Base-by-base conservation (phyloP, 805 yeast genomes). In the Dipodascus albidus region DNA sequence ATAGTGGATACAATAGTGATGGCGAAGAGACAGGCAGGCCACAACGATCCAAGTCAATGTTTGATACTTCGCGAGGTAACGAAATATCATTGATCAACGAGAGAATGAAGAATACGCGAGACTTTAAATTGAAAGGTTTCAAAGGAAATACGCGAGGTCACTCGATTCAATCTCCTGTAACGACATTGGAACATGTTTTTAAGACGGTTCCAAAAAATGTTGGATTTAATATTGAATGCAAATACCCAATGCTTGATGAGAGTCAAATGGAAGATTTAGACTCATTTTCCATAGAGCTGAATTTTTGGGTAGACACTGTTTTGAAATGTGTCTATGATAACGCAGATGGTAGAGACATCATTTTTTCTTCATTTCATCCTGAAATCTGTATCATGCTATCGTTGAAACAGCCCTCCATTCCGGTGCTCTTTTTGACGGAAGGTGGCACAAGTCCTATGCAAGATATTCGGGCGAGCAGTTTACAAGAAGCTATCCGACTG, bases 171-270 rank as follows among this genome's bases (percentile, higher is more conserved):
- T 87, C 96, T 0, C 83, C 87, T 31, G 91, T 91, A 67, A 95
- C 91, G 6, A 89, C 97, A 0, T 74, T 91, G 59, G 83, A 79
- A 61, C 96, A 90, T 59, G 76, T 90, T 49, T 88, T 91, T 71
- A 77, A 77, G 62, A 86, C 86, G 59, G 70, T 91, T 23, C 97
- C 98, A 1, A 73, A 75, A 54, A 78, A 76, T 55, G 95, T 90
- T 15, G 98, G 98, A 0, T 90, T 93, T 71, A 91, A 91, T 64
- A 87, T 91, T 56, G 98, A 91, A 67, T 82, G 93, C 69, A 89
- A 91, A 65, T 91, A 89, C 65, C 98, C 98, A 1, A 86, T 91
- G 93, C 75, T 88, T 51, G 95, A 88, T 65, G 98, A 91, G 70
- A 90, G 95, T 0, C 85, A 89, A 65, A 75, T 75, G 1, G 97